Percentiles rank a stretch among this genome's conserved stretches.
These are phyloP conservation scores for Suillus bovinus DNA, from an alignment of 768 basidiomycete genomes.

Conservation along the genomic window DNA sequence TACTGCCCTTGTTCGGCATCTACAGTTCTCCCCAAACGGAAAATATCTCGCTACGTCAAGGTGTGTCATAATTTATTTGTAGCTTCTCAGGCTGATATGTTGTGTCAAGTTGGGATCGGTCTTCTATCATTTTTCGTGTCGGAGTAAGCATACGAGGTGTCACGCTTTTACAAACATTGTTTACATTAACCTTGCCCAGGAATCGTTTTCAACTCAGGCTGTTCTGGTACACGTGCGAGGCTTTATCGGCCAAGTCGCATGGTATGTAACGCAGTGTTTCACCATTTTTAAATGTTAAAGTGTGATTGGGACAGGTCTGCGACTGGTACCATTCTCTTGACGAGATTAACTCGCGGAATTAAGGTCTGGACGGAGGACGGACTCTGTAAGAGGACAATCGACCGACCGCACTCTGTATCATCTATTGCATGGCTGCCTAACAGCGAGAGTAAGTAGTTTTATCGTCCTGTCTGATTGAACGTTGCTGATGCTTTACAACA, in stretches of 20 bases:
- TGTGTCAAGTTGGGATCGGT: slow-evolving; percentile 46
- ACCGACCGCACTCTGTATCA: slow-evolving; percentile 44
- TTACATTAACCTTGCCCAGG: slow-evolving; percentile 33
- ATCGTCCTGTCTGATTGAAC: slow-evolving; percentile 7
- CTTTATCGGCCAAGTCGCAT: slow-evolving; percentile 57
- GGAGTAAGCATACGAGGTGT: slow-evolving; percentile 35
- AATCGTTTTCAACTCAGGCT: slow-evolving; percentile 44
- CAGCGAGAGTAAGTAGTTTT: slow-evolving; percentile 40
- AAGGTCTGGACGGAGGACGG: slow-evolving; percentile 61
- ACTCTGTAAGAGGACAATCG: slow-evolving; percentile 51
- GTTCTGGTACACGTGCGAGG: slow-evolving; percentile 51
- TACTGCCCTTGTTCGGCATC: slow-evolving; percentile 50
- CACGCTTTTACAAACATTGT: slow-evolving; percentile 13
- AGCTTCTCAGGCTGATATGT: slow-evolving; percentile 2
- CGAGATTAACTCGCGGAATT: slow-evolving; percentile 48
- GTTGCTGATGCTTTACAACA: slow-evolving; percentile 11
- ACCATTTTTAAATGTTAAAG: slow-evolving; percentile 8
- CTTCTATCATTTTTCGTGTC: slow-evolving; percentile 50
- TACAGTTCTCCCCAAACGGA: slow-evolving; percentile 58
- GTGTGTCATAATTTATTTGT: slow-evolving; percentile 22
- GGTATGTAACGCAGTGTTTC: slow-evolving; percentile 36
- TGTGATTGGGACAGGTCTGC: slow-evolving; percentile 42
- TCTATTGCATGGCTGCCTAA: slow-evolving; percentile 55
- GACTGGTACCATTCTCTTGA: slow-evolving; percentile 43
- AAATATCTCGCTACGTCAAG: slow-evolving; percentile 54